These are phyloP conservation scores for Endothia cerciana DNA, from an alignment of 2,329 filamentous ascomycete genomes.

Conservation along the genomic window DNA sequence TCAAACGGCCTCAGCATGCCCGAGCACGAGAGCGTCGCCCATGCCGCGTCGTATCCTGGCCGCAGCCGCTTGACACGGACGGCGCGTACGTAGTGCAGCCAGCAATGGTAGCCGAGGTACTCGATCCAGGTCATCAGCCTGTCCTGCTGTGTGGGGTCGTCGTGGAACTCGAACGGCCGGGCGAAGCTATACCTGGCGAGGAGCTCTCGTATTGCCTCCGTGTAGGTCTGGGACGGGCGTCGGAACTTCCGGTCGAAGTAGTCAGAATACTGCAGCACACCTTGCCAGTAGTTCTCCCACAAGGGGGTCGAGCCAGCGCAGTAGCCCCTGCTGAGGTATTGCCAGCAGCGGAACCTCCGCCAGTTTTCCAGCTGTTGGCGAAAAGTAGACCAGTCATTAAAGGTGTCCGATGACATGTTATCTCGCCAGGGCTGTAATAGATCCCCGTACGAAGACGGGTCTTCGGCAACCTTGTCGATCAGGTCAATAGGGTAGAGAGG, in stretches of 20 bases:
- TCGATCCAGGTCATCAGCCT: constrained; percentile 45
- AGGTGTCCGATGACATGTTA: no score
- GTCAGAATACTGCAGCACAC: no score
- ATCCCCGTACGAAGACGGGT: constrained; percentile 2
- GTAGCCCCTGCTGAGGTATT: no score
- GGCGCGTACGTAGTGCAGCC: constrained; percentile 7
- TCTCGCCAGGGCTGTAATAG: constrained; percentile 4
- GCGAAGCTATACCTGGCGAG: constrained; percentile 38
- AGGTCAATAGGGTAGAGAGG: neutral
- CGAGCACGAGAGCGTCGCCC: no score
- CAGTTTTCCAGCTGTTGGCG: no score
- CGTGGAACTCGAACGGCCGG: constrained; percentile 36
- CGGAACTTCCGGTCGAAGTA: constrained; percentile 5
- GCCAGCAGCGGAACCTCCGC: no score
- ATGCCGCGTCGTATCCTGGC: neutral
- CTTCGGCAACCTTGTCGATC: neutral
- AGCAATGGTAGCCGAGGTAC: constrained; percentile 39
- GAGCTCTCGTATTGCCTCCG: constrained; percentile 34
- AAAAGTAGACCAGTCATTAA: no score
- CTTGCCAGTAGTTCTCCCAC: no score
- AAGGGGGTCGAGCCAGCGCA: no score
- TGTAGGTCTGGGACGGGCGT: constrained; percentile 30
- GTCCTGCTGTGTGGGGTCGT: constrained; percentile 38
- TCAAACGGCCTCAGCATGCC: no score
- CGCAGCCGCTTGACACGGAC: no score